Conservation (phyloP, 225 moss, liverwort and hornwort species). For the Sphagnum tenellum region DNA sequence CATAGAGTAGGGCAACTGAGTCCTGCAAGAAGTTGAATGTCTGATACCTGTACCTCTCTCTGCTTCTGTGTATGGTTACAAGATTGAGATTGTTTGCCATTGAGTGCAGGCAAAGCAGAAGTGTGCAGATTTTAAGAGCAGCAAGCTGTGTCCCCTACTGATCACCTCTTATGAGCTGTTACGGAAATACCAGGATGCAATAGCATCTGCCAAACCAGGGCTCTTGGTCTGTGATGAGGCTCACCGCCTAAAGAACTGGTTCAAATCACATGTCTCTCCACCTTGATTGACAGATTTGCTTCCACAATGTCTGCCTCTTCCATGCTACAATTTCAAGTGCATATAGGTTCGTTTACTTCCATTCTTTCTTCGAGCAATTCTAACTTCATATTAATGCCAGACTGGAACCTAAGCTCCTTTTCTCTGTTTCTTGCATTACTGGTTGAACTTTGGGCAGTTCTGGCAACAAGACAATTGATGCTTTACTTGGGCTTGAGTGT, state of each 20-base stretch:
- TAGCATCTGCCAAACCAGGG: constrained; percentile 61
- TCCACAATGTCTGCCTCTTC: too few species aligned
- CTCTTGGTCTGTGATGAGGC: constrained; percentile 88
- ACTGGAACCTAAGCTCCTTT: background rate
- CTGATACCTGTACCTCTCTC: constrained; percentile 2
- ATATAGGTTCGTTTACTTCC: too few species aligned
- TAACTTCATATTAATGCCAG: background rate
- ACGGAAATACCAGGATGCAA: constrained; percentile 58
- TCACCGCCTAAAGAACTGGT: constrained; percentile 94
- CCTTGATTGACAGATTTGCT: too few species aligned
- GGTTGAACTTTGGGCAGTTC: constrained; percentile 34
- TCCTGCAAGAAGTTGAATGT: too few species aligned
- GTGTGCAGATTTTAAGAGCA: constrained; percentile 45
- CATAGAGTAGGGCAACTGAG: too few species aligned
- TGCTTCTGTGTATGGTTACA: too few species aligned
- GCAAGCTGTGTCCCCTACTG: constrained; percentile 45
- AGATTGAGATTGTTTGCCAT: background rate
- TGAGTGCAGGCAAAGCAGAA: constrained; percentile 56
- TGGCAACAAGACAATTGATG: constrained; percentile 85
- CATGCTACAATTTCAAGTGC: too few species aligned
- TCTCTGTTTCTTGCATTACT: background rate
- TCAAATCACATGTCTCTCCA: background rate
- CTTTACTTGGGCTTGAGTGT: constrained; percentile 63
- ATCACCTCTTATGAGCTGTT: constrained; percentile 83
- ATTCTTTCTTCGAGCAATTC: too few species aligned